Evolutionary conservation across 1,139 yeast genomes (phyloP).

Genomic region (Debaryomyces sp.): DNA sequence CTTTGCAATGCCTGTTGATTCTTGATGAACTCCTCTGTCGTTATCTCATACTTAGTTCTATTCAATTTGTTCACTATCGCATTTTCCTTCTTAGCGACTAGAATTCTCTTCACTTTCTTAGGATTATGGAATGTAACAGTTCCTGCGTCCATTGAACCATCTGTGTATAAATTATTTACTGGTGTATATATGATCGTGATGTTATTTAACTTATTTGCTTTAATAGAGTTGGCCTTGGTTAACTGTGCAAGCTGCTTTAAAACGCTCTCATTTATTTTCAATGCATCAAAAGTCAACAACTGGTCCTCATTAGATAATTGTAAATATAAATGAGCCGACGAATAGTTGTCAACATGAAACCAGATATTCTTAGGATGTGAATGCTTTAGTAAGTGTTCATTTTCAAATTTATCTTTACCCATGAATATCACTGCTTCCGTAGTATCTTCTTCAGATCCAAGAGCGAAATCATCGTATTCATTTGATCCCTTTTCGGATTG

Average conservation of each 20-base stretch:
- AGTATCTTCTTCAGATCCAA: constrained; percentile 24
- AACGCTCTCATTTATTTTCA: constrained; percentile 53
- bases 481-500: constrained; percentile 17
- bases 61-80: constrained; percentile 64
- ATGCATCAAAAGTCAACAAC: constrained; percentile 32
- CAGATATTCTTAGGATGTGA: constrained; percentile 74
- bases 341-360: constrained; percentile 82
- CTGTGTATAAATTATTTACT: constrained; percentile 70
- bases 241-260: constrained; percentile 70
- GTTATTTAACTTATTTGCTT: constrained; percentile 73
- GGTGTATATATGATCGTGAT: constrained; percentile 77
- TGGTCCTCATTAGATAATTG: constrained; percentile 54
- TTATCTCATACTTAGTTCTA: constrained; percentile 57
- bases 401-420: constrained; percentile 80
- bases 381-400: constrained; percentile 70
- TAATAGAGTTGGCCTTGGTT: constrained; percentile 79
- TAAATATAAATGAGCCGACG: constrained; percentile 82
- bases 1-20: constrained; percentile 43
- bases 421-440: constrained; percentile 51
- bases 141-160: constrained; percentile 80
- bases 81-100: constrained; percentile 62
- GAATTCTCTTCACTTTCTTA: constrained; percentile 54
- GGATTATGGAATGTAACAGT: constrained; percentile 73
- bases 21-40: constrained; percentile 54
- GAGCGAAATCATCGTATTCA: constrained; percentile 20